Evolutionary conservation across 75 land plant genomes (phyloP).

Genomic region (Ceratopteris richardii): DNA sequence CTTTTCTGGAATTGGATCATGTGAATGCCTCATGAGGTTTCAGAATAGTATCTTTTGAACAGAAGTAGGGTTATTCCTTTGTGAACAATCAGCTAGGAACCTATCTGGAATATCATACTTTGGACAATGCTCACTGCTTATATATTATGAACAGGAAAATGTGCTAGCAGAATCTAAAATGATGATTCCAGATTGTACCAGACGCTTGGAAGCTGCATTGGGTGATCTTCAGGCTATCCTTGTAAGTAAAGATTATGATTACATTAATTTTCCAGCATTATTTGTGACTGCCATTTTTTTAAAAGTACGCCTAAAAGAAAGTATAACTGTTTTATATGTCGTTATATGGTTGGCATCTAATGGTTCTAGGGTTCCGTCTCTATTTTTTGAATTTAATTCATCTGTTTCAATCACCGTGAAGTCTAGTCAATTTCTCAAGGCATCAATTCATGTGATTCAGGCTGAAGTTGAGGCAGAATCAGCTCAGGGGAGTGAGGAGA

Average conservation of each 20-base stretch:
- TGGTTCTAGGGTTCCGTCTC: not conserved
- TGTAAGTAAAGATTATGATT: conserved; percentile 28
- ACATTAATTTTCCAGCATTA: not conserved
- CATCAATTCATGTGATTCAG: too few species aligned
- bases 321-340: not conserved
- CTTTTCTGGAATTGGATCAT: too few species aligned
- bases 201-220: conserved; percentile 62
- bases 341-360: not conserved
- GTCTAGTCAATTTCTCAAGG: too few species aligned
- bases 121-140: too few species aligned
- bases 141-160: conserved; percentile 51
- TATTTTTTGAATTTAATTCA: not conserved
- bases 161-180: conserved; percentile 87
- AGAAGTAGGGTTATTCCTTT: too few species aligned
- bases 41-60: too few species aligned
- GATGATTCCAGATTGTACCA: conserved; percentile 91
- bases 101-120: too few species aligned
- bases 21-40: too few species aligned
- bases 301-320: too few species aligned
- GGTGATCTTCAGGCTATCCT: conserved; percentile 50
- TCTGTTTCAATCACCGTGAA: too few species aligned
- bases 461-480: conserved; percentile 33
- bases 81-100: too few species aligned
- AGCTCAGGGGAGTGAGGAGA: conserved; percentile 25
- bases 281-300: conserved; percentile 4